Conservation (phyloP, 306 rosid genomes). For the Abrus precatorius region DNA sequence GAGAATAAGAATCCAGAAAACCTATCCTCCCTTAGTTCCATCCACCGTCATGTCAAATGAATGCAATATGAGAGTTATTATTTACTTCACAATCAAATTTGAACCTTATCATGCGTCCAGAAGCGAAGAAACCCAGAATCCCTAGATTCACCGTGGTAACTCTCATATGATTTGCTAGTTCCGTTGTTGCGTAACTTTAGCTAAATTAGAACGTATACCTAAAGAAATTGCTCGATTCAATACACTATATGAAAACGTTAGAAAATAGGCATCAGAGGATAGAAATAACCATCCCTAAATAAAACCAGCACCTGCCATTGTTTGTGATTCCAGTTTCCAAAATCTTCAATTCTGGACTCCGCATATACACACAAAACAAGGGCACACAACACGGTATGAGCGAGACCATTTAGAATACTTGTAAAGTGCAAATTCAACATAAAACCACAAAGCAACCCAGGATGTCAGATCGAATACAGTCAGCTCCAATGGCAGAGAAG, state of each 20-base stretch:
- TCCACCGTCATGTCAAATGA: no score
- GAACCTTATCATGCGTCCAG: neutral
- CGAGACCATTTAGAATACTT: neutral
- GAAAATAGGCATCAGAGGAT: neutral
- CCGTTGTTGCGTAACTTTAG: neutral
- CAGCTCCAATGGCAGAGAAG: neutral
- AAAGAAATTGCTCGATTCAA: neutral
- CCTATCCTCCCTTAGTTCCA: no score
- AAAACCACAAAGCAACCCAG: constrained; percentile 9
- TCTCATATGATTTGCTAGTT: neutral
- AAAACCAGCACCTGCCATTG: neutral
- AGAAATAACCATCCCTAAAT: neutral
- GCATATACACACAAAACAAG: constrained; percentile 10
- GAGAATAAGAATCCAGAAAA: no score
- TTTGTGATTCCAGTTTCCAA: constrained; percentile 10
- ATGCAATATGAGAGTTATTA: no score
- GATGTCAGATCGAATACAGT: neutral
- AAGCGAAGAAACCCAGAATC: neutral
- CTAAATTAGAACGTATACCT: neutral
- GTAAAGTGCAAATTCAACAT: constrained; percentile 21
- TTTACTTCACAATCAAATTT: no score
- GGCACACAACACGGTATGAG: neutral
- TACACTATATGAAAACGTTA: neutral
- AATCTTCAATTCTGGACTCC: constrained; percentile 7
- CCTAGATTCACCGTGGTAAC: neutral